Evolutionary conservation across 805 yeast species (phyloP), one percentile per base, ranked within the genome.

Genomic region (Kockiozyma suomiensis): DNA sequence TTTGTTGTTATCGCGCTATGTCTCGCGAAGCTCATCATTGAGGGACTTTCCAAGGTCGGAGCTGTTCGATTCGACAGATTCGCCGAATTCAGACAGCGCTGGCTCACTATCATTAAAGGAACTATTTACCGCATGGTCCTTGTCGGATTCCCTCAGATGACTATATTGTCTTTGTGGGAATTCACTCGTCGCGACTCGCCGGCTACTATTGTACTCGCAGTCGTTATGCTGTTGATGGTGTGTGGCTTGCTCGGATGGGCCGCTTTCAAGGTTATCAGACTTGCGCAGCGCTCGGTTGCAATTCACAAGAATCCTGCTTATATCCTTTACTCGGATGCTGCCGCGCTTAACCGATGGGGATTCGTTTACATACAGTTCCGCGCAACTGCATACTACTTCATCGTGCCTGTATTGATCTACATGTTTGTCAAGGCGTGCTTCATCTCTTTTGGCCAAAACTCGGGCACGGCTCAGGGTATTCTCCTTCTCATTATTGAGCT

Each of bases 281-380:
- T 85, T 60, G 99, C 97, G 37, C 76, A 85, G 63, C 81, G 81
- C 66, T 91, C 97, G 0, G 77, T 81, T 26, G 78, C 80, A 60
- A 79, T 88, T 57, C 90, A 86, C 78, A 86, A 88, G 70, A 93
- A 91, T 70, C 97, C 99, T 0, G 98, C 99, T 0, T 93, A 90
- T 71, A 78, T 91, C 62, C 80, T 94, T 63, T 94, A 82, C 70
- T 97, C 98, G 50, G 96, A 94, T 71, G 81, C 86, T 3, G 82
- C 79, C 46, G 83, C 89, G 61, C 79, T 94, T 68, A 90, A 90
- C 79, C 83, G 88, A 69, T 93, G 87, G 76, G 99, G 99, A 0
- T 94, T 94, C 75, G 74, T 94, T 65, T 94, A 94, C 69, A 90
- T 91, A 37, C 97, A 91, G 76, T 94, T 82, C 78, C 82, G 90